Base-by-base conservation (phyloP, 108 stramenopile species). In the Discostella pseudostelligera region DNA sequence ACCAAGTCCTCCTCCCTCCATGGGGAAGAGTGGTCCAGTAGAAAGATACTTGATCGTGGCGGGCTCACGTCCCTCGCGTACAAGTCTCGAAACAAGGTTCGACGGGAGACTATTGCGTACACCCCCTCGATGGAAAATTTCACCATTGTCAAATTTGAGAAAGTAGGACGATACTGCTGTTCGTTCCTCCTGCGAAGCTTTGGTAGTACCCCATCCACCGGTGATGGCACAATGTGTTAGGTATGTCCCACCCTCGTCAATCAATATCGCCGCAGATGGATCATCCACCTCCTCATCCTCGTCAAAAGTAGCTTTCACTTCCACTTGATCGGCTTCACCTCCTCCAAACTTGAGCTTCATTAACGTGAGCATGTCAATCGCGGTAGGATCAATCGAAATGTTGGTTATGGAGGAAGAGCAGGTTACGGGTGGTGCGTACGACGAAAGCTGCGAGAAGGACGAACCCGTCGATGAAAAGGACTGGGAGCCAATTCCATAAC, bases 1-100 rank as follows among this genome's bases (percentile, higher is more conserved):
- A 14, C 8, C 22, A 29, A 32, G n/a, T n/a, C n/a, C 32, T 56
- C 26, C 28, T 29, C 16, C 45, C 28, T 24, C 45, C 22, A 13
- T 17, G 0, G 44, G 2, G 12, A n/a, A 56, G 22, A 58, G 50
- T 24, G 87, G 79, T 37, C 90, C 90, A 22, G 81, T 85, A 24
- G 84, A 79, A 32, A 92, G 56, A 60, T 87, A 88, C 2, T 39
- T 37, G 16, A 93, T 20, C 3, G 72, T 53, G 0, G 49, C 25
- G 24, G 45, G 9, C 54, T 67, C 54, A 8, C 51, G 44, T 22
- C 16, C 28, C 40, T 74, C 65, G 22, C 73, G 65, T 14, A 42
- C n/a, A 17, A 74, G 59, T 10, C 73, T 49, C 20, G 24, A 46
- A 14, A 44, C 44, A 32, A 74, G 65, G 39, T 60, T 65, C 1